phyloP scores from a whole-genome alignment of 352 stramenopile species.

The Pythium folliculosum region DNA sequence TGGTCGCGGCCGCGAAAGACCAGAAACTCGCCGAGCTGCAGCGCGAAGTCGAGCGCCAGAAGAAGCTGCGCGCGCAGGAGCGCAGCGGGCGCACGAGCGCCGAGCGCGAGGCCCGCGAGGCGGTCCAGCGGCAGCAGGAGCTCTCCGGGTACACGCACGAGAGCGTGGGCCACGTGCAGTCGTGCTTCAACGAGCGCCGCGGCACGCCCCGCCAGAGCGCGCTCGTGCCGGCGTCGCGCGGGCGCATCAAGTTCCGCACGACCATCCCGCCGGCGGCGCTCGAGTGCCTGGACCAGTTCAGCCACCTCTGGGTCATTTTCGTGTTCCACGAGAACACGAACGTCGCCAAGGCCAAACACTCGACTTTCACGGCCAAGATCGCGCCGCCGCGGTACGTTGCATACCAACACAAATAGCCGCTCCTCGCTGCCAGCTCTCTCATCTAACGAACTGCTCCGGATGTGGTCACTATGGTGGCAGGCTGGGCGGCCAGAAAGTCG shows the following conservation, averaged over 20 bases:
- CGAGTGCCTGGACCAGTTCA: constrained; percentile 85
- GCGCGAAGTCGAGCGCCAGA: constrained; percentile 69
- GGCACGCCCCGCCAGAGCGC: constrained; percentile 82
- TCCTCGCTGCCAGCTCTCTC: background rate
- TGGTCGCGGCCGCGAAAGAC: constrained; percentile 26
- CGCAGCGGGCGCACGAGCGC: constrained; percentile 71
- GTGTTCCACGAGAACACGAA: constrained; percentile 93
- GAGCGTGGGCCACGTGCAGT: constrained; percentile 70
- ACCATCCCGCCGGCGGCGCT: constrained; percentile 74
- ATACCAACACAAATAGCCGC: too few relatives aligned
- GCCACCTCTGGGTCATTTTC: constrained; percentile 90
- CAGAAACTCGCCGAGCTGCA: constrained; percentile 48
- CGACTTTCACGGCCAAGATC: constrained; percentile 83
- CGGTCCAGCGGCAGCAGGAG: constrained; percentile 68
- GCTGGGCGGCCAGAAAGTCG: constrained; percentile 82
- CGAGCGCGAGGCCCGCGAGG: constrained; percentile 62
- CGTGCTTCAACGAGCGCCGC: constrained; percentile 86
- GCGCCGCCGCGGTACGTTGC: constrained; percentile 56
- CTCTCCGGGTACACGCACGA: constrained; percentile 69
- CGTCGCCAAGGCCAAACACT: constrained; percentile 42
- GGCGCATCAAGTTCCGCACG: constrained; percentile 76
- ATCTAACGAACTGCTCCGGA: too few relatives aligned
- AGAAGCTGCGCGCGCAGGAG: constrained; percentile 71
- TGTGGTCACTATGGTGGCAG: constrained; percentile 19
- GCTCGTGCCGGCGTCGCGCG: constrained; percentile 64